phyloP scores from a whole-genome alignment of 345 rosid genomes.

The Leavenworthia alabamica region DNA sequence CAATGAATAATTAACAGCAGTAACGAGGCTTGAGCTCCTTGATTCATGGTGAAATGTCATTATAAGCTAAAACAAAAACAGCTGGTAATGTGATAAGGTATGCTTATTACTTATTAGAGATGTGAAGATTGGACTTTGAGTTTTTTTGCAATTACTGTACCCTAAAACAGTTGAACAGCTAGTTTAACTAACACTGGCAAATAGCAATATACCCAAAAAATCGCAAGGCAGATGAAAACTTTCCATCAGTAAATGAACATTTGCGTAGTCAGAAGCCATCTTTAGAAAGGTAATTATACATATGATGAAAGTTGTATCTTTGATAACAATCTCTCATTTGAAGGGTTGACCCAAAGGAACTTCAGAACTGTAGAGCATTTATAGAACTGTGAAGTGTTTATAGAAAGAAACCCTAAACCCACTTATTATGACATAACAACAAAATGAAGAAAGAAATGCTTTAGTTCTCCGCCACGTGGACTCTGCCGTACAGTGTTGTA shows the following conservation, averaged over 20 bases:
- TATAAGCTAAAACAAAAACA: not conserved
- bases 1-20: not conserved
- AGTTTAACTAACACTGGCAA: not conserved
- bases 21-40: not conserved
- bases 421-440: not conserved
- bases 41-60: not conserved
- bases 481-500: not conserved
- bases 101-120: not conserved
- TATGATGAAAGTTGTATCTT: too few species aligned
- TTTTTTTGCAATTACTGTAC: constrained; percentile 61
- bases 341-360: too few species aligned
- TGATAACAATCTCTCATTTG: too few species aligned
- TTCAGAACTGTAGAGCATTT: constrained; percentile 67
- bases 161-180: constrained; percentile 34
- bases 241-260: too few species aligned
- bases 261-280: too few species aligned
- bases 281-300: too few species aligned
- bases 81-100: not conserved
- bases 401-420: constrained; percentile 13
- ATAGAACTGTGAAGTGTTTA: too few species aligned
- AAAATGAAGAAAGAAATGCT: not conserved
- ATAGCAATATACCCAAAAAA: not conserved
- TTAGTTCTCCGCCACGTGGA: constrained; percentile 19
- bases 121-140: constrained; percentile 53
- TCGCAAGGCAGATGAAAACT: not conserved